Evolutionary conservation across 2,329 filamentous ascomycete species (phyloP), one percentile per base, ranked within the genome.

Genomic region (Nothomitra cinnamomea): DNA sequence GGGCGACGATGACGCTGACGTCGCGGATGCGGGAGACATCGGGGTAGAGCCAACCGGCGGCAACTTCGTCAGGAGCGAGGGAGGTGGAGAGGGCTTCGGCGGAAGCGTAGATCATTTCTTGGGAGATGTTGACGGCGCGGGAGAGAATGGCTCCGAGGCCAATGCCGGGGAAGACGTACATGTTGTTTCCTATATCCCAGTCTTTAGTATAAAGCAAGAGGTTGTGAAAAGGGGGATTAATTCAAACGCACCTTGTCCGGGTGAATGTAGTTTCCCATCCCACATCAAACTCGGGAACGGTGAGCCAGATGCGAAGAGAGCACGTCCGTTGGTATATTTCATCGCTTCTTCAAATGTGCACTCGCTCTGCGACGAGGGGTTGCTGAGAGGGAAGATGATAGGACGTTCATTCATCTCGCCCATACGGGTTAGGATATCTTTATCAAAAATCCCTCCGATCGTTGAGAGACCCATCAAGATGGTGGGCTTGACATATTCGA

Each of bases 331-430:
- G 10, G 90, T 96, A 81, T 90, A 82, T 63, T 81, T 78, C 63
- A 96, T 78, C 15, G 92, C 92, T 65, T 92, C 85, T 74, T 95
- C 89, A 63, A 94, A 96, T 15, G 87, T 95, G 73, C 92, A 96
- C 72, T 98, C 92, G 7, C 90, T 94, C 75, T 96, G 75, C 64
- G 51, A 79, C 79, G 51, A 77, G 75, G 38, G 75, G 70, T 58
- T 82, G 78, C 35, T 82, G 78, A 1, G 77, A 80, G 3, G 72
- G 32, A 52, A 52, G 50, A 52, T 52, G 35, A 52, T 52, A 12
- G 50, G 50, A 35, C 12, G 19, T 12, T 41, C 21, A 12, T 52
- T 52, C 54, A 74, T 59, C 59, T 68, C 65, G 41, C 70, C 72
- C 72, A 75, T 74, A 57, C 68, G 68, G 55, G 82, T 79, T 56